Evolutionary conservation across 768 basidiomycete species (phyloP).

Genomic region (Coprinopsis sp.): DNA sequence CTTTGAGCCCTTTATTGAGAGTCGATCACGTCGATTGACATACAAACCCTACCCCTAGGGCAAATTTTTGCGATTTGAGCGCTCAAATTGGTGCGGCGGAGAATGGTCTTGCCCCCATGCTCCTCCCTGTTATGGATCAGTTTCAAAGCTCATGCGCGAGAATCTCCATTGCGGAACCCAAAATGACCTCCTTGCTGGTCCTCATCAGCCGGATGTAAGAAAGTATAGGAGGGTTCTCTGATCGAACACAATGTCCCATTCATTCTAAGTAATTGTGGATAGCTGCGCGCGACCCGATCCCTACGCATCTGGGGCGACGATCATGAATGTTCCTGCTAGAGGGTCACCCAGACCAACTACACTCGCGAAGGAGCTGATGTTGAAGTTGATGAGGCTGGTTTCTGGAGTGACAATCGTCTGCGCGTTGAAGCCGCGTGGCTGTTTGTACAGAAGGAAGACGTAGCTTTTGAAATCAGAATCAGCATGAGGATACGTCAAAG

Average conservation of each 20-base stretch:
- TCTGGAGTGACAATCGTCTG: conserved; percentile 36
- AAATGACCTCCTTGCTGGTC: too few relatives aligned
- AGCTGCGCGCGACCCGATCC: neutral
- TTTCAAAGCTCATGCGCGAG: too few relatives aligned
- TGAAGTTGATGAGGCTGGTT: conserved; percentile 33
- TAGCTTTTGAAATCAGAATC: conserved; percentile 31
- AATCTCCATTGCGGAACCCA: too few relatives aligned
- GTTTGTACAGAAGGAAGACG: conserved; percentile 43
- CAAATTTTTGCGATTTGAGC: too few relatives aligned
- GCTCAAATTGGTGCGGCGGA: too few relatives aligned
- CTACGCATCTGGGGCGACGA: conserved; percentile 27
- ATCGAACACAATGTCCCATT: neutral
- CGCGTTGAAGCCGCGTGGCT: conserved; percentile 34
- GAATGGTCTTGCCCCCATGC: too few relatives aligned
- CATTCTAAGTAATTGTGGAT: neutral
- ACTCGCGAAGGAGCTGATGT: conserved; percentile 39
- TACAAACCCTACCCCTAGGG: too few relatives aligned
- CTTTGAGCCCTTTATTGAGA: too few relatives aligned
- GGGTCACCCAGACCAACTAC: conserved; percentile 40
- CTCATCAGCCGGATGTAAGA: too few relatives aligned
- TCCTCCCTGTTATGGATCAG: too few relatives aligned
- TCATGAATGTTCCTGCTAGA: conserved; percentile 47
- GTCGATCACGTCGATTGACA: too few relatives aligned
- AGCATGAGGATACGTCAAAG: neutral
- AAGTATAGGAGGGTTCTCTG: neutral